Evolutionary conservation across 2,329 filamentous ascomycete genomes (phyloP).

Genomic region (Hypoxylon sp.): DNA sequence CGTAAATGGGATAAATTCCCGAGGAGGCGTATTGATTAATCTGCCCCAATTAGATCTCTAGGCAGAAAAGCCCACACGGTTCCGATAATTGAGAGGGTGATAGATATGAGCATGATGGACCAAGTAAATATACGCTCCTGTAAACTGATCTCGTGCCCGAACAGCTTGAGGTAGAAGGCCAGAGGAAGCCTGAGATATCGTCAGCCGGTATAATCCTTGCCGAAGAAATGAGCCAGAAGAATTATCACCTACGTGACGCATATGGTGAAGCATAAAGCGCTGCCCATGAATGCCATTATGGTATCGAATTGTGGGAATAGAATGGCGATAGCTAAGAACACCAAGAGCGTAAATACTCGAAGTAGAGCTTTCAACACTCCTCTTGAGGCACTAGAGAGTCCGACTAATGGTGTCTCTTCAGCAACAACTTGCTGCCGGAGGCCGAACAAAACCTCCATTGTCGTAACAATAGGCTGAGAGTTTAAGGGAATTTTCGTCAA

Average conservation of each 20-base stretch:
- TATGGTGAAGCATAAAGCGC: constrained; percentile 91
- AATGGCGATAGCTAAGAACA: constrained; percentile 82
- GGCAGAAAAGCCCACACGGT: constrained; percentile 92
- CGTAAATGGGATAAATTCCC: neutral
- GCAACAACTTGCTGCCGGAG: constrained; percentile 68
- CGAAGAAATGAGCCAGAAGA: neutral
- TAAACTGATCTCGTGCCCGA: constrained; percentile 77
- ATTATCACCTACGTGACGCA: constrained; percentile 78
- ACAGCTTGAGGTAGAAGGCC: constrained; percentile 91
- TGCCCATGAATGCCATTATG: constrained; percentile 92
- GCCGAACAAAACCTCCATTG: constrained; percentile 84
- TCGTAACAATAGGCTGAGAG: constrained; percentile 88
- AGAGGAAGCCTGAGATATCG: constrained; percentile 74
- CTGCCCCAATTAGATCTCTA: constrained; percentile 76
- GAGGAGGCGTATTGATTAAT: neutral
- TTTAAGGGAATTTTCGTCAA: constrained; percentile 96
- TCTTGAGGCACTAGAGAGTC: constrained; percentile 70
- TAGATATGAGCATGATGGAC: constrained; percentile 77
- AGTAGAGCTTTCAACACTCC: constrained; percentile 72
- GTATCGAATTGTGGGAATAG: constrained; percentile 84
- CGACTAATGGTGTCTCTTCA: constrained; percentile 63
- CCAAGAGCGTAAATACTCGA: constrained; percentile 75
- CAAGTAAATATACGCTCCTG: constrained; percentile 78
- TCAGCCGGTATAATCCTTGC: constrained; percentile 12
- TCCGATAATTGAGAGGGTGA: constrained; percentile 79